Evolutionary conservation across 306 rosid genomes (phyloP).

Genomic region (Erythrophleum fordii): DNA sequence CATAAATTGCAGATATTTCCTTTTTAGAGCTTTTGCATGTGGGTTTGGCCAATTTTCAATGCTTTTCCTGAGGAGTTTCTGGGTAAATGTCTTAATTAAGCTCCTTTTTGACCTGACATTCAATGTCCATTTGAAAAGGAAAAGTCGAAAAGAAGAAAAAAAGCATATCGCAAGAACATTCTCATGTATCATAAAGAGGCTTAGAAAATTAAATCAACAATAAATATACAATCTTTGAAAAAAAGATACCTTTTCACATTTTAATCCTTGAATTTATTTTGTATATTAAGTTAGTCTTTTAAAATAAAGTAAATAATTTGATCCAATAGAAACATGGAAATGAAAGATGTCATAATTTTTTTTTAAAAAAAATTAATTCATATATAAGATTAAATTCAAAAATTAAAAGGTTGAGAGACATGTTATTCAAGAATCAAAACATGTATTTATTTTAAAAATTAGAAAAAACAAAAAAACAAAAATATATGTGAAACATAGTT

Average conservation of each 20-base stretch:
- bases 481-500: conserved; percentile 10
- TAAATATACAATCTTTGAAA: background rate
- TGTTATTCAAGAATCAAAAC: too few species aligned
- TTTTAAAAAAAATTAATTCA: too few species aligned
- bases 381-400: too few species aligned
- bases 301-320: background rate
- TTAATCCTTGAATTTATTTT: background rate
- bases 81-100: background rate
- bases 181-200: background rate
- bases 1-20: background rate
- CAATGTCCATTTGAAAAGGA: background rate
- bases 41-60: conserved; percentile 2
- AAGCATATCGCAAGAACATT: conserved; percentile 7
- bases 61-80: background rate
- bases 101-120: conserved; percentile 4
- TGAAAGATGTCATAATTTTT: too few species aligned
- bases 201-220: conserved; percentile 5
- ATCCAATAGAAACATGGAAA: too few species aligned
- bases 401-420: background rate
- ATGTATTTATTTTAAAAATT: too few species aligned
- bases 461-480: background rate
- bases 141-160: background rate
- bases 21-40: background rate
- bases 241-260: background rate
- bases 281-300: too few species aligned